A percentile compares a stretch with the other conserved stretches of the same genome.
Evolutionary conservation across 441 rosid genomes (phyloP).

Genomic region (Macaranga tanarius): DNA sequence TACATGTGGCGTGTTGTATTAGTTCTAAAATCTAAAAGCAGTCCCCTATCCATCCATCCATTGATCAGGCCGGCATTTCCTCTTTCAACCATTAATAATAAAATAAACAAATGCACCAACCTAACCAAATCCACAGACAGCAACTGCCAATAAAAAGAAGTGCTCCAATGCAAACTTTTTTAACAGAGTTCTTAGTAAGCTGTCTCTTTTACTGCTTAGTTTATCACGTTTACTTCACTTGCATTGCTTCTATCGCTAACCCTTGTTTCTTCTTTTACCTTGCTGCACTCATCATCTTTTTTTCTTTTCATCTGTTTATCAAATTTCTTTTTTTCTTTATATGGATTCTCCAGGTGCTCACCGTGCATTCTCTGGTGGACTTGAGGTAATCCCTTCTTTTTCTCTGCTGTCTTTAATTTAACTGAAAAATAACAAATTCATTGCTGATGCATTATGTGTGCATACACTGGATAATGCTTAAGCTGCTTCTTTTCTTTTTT

Average conservation of each 20-base stretch:
- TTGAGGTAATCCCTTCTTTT: conserved; percentile 13
- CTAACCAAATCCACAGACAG: background rate
- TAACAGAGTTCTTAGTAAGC: no score
- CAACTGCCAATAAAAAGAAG: background rate
- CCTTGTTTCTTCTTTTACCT: background rate
- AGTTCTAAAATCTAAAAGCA: background rate
- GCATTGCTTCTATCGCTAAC: background rate
- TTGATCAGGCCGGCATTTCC: conserved; percentile 21
- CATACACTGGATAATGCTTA: no score
- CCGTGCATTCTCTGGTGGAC: background rate
- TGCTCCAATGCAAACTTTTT: background rate
- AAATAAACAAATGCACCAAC: background rate
- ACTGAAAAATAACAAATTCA: background rate
- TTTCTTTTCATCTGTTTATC: background rate
- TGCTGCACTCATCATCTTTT: background rate
- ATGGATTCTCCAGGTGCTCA: conserved; percentile 12
- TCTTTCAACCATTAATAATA: background rate
- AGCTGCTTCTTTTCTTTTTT: no score
- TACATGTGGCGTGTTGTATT: conserved; percentile 14
- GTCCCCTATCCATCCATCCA: conserved; percentile 7
- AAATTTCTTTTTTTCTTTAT: background rate
- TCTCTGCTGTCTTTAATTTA: background rate
- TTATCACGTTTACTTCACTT: background rate
- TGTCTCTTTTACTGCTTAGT: background rate
- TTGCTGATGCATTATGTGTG: no score